Evolutionary conservation across 1,284 basidiomycete species (phyloP).

Genomic region (Porogramme epimiltina): DNA sequence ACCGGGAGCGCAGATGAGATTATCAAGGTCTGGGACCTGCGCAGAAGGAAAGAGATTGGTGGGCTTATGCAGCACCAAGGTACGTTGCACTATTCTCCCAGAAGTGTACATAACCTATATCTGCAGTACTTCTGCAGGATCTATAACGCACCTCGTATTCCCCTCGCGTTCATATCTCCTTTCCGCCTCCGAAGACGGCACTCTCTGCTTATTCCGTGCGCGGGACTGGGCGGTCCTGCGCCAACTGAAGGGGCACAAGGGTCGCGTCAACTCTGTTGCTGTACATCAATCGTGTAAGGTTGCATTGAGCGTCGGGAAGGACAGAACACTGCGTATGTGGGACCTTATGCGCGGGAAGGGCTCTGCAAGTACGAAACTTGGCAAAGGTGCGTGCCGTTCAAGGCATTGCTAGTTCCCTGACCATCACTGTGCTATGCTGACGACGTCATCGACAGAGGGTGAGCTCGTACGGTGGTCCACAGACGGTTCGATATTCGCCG

Average conservation of each 20-base stretch:
- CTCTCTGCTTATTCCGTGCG: slow-evolving; percentile 87
- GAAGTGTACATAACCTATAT: background rate
- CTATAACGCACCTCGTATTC: slow-evolving; percentile 88
- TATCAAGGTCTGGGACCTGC: slow-evolving; percentile 96
- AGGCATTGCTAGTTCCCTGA: too few species aligned
- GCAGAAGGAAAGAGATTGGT: slow-evolving; percentile 89
- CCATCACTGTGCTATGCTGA: too few species aligned
- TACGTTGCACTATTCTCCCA: slow-evolving; percentile 29
- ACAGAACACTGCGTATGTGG: slow-evolving; percentile 94
- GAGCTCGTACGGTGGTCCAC: slow-evolving; percentile 86
- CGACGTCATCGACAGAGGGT: slow-evolving; percentile 58
- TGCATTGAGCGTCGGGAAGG: slow-evolving; percentile 89
- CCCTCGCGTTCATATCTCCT: slow-evolving; percentile 88
- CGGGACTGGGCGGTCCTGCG: slow-evolving; percentile 93
- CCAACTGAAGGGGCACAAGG: slow-evolving; percentile 90
- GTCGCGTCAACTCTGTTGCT: slow-evolving; percentile 86
- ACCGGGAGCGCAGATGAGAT: slow-evolving; percentile 95
- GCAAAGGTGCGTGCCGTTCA: slow-evolving; percentile 67
- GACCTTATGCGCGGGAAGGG: slow-evolving; percentile 95
- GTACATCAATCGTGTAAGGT: slow-evolving; percentile 93
- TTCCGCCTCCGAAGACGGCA: slow-evolving; percentile 89
- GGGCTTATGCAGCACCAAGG: slow-evolving; percentile 92
- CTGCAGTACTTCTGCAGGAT: slow-evolving; percentile 52
- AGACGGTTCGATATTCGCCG: slow-evolving; percentile 75
- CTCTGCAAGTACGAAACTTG: slow-evolving; percentile 85